Evolutionary conservation across 108 stramenopile genomes (phyloP).

Genomic region (Cyclotella sp.): DNA sequence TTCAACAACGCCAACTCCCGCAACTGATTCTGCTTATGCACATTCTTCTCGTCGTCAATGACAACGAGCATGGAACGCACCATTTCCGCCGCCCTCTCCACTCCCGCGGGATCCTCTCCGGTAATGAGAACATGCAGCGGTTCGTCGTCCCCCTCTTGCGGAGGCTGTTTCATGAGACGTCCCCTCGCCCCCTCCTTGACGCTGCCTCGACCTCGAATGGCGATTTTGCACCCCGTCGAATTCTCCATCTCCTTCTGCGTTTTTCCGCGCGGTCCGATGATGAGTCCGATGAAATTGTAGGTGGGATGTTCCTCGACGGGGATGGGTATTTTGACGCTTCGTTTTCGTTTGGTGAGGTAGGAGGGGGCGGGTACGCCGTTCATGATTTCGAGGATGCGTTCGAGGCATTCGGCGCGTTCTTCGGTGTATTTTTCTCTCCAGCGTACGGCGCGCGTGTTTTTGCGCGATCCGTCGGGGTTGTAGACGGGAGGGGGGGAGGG

Average conservation of each 20-base stretch:
- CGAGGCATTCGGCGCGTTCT: constrained; percentile 87
- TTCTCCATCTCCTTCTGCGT: constrained; percentile 98
- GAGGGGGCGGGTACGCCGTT: constrained; percentile 57
- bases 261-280: constrained; percentile 97
- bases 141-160: constrained; percentile 93
- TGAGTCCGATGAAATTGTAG: constrained; percentile 96
- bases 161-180: constrained; percentile 52
- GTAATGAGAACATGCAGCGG: constrained; percentile 95
- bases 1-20: constrained; percentile 97
- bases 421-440: constrained; percentile 89
- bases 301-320: constrained; percentile 92
- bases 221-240: constrained; percentile 97
- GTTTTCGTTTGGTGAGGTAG: constrained; percentile 65
- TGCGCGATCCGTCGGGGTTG: constrained; percentile 92
- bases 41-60: constrained; percentile 97
- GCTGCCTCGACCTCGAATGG: constrained; percentile 96
- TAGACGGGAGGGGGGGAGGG: constrained; percentile 93
- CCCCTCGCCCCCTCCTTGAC: constrained; percentile 97
- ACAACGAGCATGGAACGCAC: constrained; percentile 93
- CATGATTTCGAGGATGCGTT: constrained; percentile 83
- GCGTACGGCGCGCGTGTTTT: constrained; percentile 95
- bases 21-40: constrained; percentile 97
- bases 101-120: constrained; percentile 89
- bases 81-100: constrained; percentile 92
- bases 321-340: constrained; percentile 82